Percentiles rank a stretch among this genome's conserved stretches.
These are phyloP conservation scores for Magnaporthiopsis rhizophila DNA, from an alignment of 2,329 filamentous ascomycete species.

Conservation along the genomic window DNA sequence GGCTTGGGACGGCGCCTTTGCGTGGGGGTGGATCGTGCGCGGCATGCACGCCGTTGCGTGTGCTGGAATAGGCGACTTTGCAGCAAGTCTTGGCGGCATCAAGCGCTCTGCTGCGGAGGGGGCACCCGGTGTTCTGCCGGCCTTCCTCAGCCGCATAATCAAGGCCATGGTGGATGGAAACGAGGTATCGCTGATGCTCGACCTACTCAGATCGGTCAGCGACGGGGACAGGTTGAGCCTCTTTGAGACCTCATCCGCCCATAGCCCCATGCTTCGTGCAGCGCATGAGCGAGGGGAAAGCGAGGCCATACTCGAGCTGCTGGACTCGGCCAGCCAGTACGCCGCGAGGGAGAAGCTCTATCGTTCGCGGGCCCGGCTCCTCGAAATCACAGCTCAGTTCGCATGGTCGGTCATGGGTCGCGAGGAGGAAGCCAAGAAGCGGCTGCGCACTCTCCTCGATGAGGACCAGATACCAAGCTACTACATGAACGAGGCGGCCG, in stretches of 20 bases:
- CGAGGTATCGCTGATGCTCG: not conserved
- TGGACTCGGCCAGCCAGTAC: not conserved
- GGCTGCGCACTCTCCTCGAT: constrained; percentile 3
- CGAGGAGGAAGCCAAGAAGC: not conserved
- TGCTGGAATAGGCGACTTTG: not conserved
- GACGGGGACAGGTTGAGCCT: not conserved
- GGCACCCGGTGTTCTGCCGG: not conserved
- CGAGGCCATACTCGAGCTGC: constrained; percentile 1
- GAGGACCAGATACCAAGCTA: not conserved
- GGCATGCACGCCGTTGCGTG: not conserved
- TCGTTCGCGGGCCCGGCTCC: not conserved
- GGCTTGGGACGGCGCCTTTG: not conserved
- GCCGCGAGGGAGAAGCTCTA: not conserved
- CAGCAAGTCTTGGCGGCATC: not conserved
- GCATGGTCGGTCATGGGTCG: constrained; percentile 1
- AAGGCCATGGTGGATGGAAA: not conserved
- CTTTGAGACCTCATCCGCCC: not conserved
- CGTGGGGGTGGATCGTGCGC: not conserved
- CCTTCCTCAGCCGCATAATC: not conserved
- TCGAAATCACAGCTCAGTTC: not conserved
- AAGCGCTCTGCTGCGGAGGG: not conserved
- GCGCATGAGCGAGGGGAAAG: not conserved
- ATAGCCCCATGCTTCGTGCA: not conserved
- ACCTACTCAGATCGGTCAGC: not conserved
- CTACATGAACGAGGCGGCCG: not conserved